Evolutionary conservation across 805 yeast genomes (phyloP), one percentile per base, ranked within the genome.

Genomic region (Kodamaea sagamina): DNA sequence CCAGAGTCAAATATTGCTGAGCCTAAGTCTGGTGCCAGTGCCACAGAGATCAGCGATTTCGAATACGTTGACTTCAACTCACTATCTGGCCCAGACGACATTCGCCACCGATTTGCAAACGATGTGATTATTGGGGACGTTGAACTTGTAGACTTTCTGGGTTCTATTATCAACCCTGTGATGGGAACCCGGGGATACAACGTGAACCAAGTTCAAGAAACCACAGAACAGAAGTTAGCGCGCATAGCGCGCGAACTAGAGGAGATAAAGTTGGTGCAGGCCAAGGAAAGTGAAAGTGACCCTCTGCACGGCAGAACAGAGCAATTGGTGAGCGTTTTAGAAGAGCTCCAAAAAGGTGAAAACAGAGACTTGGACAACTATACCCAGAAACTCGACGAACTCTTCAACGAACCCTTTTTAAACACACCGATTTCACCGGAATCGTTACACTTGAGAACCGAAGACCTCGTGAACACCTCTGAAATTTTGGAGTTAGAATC

Each of bases 91-190:
- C 37, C 28, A 6, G 28, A 17, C 12, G 22, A 31, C 18, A 42
- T 42, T 15, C 29, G 36, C 18, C 19, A 22, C 26, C 27, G 34
- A 19, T 67, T 68, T 37, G 59, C 59, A 28, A 54, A 55, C 18
- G 51, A 60, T 24, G 47, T 51, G 29, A 43, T 62, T 13, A 56
- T 53, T 16, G 55, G 57, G 1, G 49, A 50, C 15, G 12, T n/a
- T 9, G 68, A 63, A 8, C 47, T 59, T 13, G 61, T 62, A 22
- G 74, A 73, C 53, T 65, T 67, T 47, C 62, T 71, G 71, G 65
- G 74, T 35, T 48, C 57, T 45, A 29, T 67, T 31, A 43, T 49
- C 39, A 46, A 44, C n/a, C 37, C 50, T 6, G 31, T 41, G 2
- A 45, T 62, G 18, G 50, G 50, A 4, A 45, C 43, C 6, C 49